Percentiles rank a stretch among this genome's conserved stretches.
Evolutionary conservation across 2,329 filamentous ascomycete species (phyloP).

Genomic region (Pseudocercospora eumusae): DNA sequence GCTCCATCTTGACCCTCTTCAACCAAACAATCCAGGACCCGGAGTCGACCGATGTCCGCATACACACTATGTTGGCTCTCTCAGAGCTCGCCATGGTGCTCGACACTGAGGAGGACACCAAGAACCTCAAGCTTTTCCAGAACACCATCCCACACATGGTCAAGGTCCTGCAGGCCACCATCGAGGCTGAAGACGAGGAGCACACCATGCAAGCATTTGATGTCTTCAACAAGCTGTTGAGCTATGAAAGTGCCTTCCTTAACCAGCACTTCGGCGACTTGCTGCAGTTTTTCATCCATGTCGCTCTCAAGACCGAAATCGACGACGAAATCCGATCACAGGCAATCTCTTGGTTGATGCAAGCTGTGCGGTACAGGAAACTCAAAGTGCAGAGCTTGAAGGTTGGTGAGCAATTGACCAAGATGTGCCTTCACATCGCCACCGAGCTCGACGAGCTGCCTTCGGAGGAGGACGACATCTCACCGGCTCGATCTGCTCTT

Average conservation of each 20-base stretch:
- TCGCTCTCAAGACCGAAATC: conserved; percentile 72
- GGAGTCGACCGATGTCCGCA: conserved; percentile 85
- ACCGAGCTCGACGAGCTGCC: conserved; percentile 79
- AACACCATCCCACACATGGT: conserved; percentile 84
- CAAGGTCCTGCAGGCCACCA: conserved; percentile 78
- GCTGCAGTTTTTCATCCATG: conserved; percentile 88
- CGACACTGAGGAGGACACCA: conserved; percentile 79
- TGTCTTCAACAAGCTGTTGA: conserved; percentile 92
- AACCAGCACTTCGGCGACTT: conserved; percentile 86
- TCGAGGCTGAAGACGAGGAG: conserved; percentile 75
- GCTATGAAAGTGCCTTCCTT: conserved; percentile 82
- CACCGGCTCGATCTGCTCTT: conserved; percentile 80
- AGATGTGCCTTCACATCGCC: conserved; percentile 83
- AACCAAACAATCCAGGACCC: conserved; percentile 84
- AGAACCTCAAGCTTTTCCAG: conserved; percentile 74
- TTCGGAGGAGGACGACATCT: conserved; percentile 77
- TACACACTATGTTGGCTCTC: conserved; percentile 90
- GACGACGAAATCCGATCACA: conserved; percentile 87
- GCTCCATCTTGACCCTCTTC: conserved; percentile 80
- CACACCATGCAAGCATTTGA: conserved; percentile 89
- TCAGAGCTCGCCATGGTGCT: conserved; percentile 85
- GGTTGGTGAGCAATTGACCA: conserved; percentile 82
- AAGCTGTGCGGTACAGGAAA: conserved; percentile 86
- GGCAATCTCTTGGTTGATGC: conserved; percentile 89
- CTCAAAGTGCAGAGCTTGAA: conserved; percentile 92